Evolutionary conservation across 73 alveolate genomes (phyloP), one percentile per base, ranked within the genome.

Genomic region (Halteria grandinella): DNA sequence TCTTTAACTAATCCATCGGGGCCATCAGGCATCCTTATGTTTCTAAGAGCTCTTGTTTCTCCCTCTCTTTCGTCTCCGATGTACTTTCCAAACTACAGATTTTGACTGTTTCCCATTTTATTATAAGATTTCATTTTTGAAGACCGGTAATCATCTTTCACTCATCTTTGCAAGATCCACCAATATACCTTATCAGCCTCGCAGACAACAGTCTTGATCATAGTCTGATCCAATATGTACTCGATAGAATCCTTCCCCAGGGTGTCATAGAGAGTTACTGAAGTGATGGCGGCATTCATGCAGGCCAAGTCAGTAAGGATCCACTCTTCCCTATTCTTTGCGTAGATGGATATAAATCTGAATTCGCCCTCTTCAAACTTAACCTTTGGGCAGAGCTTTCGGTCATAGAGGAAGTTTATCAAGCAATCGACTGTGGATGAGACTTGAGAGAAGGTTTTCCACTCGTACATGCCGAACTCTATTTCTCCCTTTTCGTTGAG

Each of bases 301-400:
- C 97, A 83, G 14, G 94, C 98, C 31, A 88, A 52, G 82, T 93
- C 97, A 0, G 85, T 72, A 5, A 86, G 49, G 0, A 85, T 69
- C 97, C 95, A 90, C 54, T 93, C 97, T 32, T 80, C 91, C 29
- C 97, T 51, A 52, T 92, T 93, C 53, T 84, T 91, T 0, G 96
- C 90, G 53, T 86, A 93, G 37, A 91, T 69, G 1, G 95, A 94
- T 21, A 93, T 58, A 14, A 91, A 66, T 57, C 83, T 77, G 21
- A 84, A 76, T 25, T 33, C 55, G 3, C 89, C 64, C 11, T 62
- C 89, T 36, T 55, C 81, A 34, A 51, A 37, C 10, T 55, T 23
- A 15, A 44, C 86, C 57, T 71, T 1, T 12, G 84, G 84, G 33
- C 84, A 58, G 24, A 89, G 55, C 23, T 69, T 91, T 1, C 55